Evolutionary conservation across 441 rosid species (phyloP), one percentile per base, ranked within the genome.

Genomic region (Arabidopsis lyrata): DNA sequence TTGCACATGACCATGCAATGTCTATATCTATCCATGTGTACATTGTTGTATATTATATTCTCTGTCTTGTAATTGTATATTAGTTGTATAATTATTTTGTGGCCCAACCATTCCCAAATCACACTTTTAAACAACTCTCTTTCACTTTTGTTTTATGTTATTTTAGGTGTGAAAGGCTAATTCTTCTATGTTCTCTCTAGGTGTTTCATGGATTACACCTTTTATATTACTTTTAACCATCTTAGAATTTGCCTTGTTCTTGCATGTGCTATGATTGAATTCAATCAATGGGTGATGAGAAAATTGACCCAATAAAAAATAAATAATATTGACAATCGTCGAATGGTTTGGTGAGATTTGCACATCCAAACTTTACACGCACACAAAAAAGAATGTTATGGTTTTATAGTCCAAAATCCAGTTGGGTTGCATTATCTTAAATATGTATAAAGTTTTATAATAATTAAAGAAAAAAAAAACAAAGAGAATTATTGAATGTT

Each of bases 41-140:
- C 14, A 45, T 49, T 52, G 45, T 74, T 56, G 24, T 62, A 44
- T 53, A 41, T 14, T 39, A 52, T 53, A 32, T 49, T 61, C 68
- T 47, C 45, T 61, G n/a, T n/a, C 48, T 45, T 13, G 22, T 35
- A 47, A 44, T 68, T 74, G 49, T 36, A 27, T 18, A 45, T 29
- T 44, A 22, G 34, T 15, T 22, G 5, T 31, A 16, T 69, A 8
- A 57, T 53, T 50, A 4, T 8, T 6, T 14, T 54, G 66, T 76
- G 71, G 71, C 29, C 75, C 79, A 63, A 24, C 32, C 42, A 68
- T 68, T 42, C 74, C 18, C 70, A 70, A 38, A 70, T 76, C 71
- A 76, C 66, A 48, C 79, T 76, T 76, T 76, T 63, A 63, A 76
- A 76, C 79, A 11, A 70, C 75, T 70, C 31, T 55, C 71, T 63